These are phyloP conservation scores for Eucalyptus globulus DNA, from an alignment of 345 rosid species.

Conservation along the genomic window DNA sequence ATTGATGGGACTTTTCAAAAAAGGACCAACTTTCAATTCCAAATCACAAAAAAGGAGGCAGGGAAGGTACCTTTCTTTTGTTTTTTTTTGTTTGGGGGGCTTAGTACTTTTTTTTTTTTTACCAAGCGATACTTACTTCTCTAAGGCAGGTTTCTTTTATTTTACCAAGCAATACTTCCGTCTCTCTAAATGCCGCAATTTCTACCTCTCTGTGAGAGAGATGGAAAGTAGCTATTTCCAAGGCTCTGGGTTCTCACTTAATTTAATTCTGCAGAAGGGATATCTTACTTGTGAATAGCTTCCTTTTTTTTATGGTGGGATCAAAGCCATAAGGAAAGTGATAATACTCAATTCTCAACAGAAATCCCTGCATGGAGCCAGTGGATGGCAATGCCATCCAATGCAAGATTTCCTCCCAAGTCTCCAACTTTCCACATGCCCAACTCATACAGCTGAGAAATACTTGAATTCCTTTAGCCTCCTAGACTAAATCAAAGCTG, in stretches of 20 bases:
- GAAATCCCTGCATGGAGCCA: neutral
- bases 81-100: neutral
- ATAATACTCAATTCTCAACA: neutral
- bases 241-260: too few species aligned
- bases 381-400: neutral
- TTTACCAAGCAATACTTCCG: too few species aligned
- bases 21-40: neutral
- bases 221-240: neutral
- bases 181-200: too few species aligned
- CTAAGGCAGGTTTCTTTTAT: too few species aligned
- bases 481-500: neutral
- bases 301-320: neutral
- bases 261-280: too few species aligned
- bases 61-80: neutral
- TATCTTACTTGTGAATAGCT: too few species aligned
- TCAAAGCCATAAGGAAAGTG: neutral
- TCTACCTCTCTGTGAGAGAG: too few species aligned
- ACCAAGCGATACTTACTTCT: too few species aligned
- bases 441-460: neutral
- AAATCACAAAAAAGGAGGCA: neutral
- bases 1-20: neutral
- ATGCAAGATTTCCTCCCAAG: neutral
- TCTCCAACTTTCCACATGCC: neutral
- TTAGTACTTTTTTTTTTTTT: too few species aligned
- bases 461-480: neutral